Conservation (phyloP, 192 early-diverging fungal genomes). For the Coemansia sp. region DNA sequence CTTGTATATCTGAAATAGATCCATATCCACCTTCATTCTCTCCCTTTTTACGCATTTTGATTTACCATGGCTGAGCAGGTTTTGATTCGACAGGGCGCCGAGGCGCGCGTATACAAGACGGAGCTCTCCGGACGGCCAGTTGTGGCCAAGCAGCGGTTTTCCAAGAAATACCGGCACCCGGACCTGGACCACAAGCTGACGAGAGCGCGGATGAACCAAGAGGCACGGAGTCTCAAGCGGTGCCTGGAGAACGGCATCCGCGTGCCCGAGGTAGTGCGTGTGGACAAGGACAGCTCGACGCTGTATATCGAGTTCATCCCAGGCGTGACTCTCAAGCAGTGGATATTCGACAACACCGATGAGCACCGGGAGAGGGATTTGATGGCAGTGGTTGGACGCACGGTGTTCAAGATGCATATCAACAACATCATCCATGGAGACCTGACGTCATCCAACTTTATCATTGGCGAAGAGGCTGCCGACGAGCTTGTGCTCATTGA, state of each 20-base stretch:
- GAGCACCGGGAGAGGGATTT: conserved; percentile 23
- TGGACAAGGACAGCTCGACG: conserved; percentile 64
- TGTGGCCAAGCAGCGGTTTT: conserved; percentile 92
- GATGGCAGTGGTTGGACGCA: conserved; percentile 57
- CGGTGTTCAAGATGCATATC: conserved; percentile 77
- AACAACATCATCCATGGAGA: conserved; percentile 93
- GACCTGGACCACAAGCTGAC: conserved; percentile 85
- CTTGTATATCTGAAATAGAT: too few relatives aligned
- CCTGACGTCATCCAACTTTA: conserved; percentile 94
- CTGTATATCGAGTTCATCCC: conserved; percentile 92
- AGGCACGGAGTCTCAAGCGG: conserved; percentile 77
- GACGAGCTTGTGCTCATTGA: conserved; percentile 74
- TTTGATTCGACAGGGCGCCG: conserved; percentile 84
- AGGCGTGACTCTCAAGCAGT: conserved; percentile 74
- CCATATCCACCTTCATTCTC: too few relatives aligned
- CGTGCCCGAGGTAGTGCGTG: conserved; percentile 76
- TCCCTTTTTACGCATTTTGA: background rate
- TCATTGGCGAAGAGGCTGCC: conserved; percentile 59
- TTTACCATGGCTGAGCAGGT: conserved; percentile 19
- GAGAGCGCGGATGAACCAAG: conserved; percentile 69
- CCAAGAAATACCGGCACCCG: conserved; percentile 89
- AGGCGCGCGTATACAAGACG: conserved; percentile 77
- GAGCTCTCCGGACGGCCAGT: conserved; percentile 56
- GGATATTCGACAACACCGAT: conserved; percentile 41
- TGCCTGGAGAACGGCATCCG: conserved; percentile 71